These are phyloP conservation scores for Rhizopogon vesiculosus DNA, from an alignment of 768 basidiomycete species.

Conservation along the genomic window DNA sequence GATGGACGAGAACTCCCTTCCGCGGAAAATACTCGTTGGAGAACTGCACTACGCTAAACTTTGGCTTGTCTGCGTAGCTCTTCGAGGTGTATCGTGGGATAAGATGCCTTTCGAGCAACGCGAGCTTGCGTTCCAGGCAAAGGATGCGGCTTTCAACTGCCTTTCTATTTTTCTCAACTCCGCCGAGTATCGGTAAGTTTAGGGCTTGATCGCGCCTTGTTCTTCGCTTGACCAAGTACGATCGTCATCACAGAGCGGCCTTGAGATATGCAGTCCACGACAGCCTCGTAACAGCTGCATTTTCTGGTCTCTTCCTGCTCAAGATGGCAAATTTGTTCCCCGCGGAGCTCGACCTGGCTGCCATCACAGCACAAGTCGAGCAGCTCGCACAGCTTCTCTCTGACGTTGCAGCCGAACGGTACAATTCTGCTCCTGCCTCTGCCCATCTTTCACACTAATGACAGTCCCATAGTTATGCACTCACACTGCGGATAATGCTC, in stretches of 20 bases:
- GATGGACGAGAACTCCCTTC: conserved; percentile 81
- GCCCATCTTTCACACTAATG: not conserved
- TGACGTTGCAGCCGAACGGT: conserved; percentile 92
- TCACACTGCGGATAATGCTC: conserved; percentile 90
- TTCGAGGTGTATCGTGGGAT: conserved; percentile 92
- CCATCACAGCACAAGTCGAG: conserved; percentile 81
- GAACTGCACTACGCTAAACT: conserved; percentile 92
- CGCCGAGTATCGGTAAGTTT: conserved; percentile 68
- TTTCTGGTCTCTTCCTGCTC: conserved; percentile 85
- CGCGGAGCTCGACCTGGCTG: conserved; percentile 69
- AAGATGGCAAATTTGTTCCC: conserved; percentile 96
- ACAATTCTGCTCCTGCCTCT: conserved; percentile 9
- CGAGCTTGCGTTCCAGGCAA: conserved; percentile 92
- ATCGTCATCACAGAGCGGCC: conserved; percentile 54
- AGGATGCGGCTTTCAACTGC: conserved; percentile 86
- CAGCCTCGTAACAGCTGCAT: conserved; percentile 85
- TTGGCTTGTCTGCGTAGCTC: conserved; percentile 90
- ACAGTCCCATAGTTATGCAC: conserved; percentile 60
- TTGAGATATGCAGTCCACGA: conserved; percentile 92
- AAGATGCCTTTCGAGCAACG: conserved; percentile 95
- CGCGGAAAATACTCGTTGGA: conserved; percentile 82
- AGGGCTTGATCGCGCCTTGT: not conserved
- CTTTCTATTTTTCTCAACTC: conserved; percentile 81
- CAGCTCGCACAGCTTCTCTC: conserved; percentile 87
- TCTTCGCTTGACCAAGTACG: not conserved